Evolutionary conservation across 2,329 filamentous ascomycete species (phyloP), one percentile per base, ranked within the genome.

Genomic region (Thermothelomyces thermophilus): DNA sequence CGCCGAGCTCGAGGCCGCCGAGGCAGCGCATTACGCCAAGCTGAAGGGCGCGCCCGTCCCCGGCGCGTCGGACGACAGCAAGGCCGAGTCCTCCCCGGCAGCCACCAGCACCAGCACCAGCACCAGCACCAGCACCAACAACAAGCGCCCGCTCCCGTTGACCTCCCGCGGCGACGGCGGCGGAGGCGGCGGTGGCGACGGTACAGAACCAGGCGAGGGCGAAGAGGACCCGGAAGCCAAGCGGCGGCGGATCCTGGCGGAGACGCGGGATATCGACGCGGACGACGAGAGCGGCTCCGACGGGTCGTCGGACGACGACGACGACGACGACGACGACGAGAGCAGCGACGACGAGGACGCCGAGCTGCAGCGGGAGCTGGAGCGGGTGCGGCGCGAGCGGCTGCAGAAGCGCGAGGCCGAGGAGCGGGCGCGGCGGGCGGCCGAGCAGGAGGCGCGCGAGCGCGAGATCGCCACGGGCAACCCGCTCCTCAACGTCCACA

Each of bases 401-500:
- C 85, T 86, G 2, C 89, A 87, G 64, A 85, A 87, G 65, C 83
- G 86, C 51, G 87, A 93, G 56, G 81, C 87, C 69, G 79, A 80
- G 76, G 91, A 95, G 66, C 84, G 81, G 30, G 89, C 91, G 66
- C 82, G 82, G 52, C 83, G 82, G n/a, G 86, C 83, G 24, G 77
- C 83, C 56, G 91, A 96, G 64, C 77, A 93, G 63, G 90, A 91
- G 63, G 80, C 86, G 63, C 79, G 87, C 53, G 91, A 95, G 68
- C 79, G 83, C 57, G 87, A 96, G 62, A 95, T 97, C 62, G 91
- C 93, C 31, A 73, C 87, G 36, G 93, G 93, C 6, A 98, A 98
- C 66, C 93, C 93, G 34, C 71, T 98, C 45, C 77, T 98, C 50
- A 96, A 97, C 44, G 87, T 3, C 10, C 9, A 14, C 4, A 42